Evolutionary conservation across 2,329 filamentous ascomycete species (phyloP).

Genomic region (Aspergillus melleus): DNA sequence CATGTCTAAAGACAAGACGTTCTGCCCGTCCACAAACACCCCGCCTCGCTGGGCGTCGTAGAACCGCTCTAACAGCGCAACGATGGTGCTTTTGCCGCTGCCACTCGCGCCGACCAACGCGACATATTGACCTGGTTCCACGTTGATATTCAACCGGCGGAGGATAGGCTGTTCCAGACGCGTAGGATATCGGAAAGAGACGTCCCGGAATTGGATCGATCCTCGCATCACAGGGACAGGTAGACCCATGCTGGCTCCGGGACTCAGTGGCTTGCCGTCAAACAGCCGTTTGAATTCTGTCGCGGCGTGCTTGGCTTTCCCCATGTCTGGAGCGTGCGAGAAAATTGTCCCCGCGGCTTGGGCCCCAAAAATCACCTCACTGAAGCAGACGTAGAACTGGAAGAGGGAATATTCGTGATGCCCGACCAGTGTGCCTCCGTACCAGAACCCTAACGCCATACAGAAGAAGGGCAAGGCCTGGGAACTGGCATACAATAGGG

Average conservation of each 20-base stretch:
- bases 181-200: slow-evolving; percentile 37
- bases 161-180: slow-evolving; percentile 21
- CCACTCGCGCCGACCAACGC: slow-evolving; percentile 57
- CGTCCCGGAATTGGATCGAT: slow-evolving; percentile 41
- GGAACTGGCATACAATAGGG: slow-evolving; percentile 31
- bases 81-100: slow-evolving; percentile 63
- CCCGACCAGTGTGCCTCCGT: slow-evolving; percentile 62
- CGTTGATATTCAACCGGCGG: slow-evolving; percentile 19
- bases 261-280: slow-evolving; percentile 49
- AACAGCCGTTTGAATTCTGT: slow-evolving; percentile 43
- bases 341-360: slow-evolving; percentile 30
- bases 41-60: slow-evolving; percentile 64
- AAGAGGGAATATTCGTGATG: slow-evolving; percentile 44
- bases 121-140: slow-evolving; percentile 50
- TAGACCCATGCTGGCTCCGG: slow-evolving; percentile 57
- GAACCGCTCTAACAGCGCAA: slow-evolving; percentile 61
- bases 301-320: slow-evolving; percentile 33
- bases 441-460: slow-evolving; percentile 60
- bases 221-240: slow-evolving; percentile 54
- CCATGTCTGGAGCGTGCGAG: slow-evolving; percentile 33
- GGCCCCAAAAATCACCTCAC: slow-evolving; percentile 41
- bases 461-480: slow-evolving; percentile 30
- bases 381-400: slow-evolving; percentile 48
- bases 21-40: slow-evolving; percentile 62
- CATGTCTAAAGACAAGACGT: slow-evolving; percentile 59